Conservation (phyloP, 225 moss, liverwort and hornwort species). For the Physcomitrellopsis africana region DNA sequence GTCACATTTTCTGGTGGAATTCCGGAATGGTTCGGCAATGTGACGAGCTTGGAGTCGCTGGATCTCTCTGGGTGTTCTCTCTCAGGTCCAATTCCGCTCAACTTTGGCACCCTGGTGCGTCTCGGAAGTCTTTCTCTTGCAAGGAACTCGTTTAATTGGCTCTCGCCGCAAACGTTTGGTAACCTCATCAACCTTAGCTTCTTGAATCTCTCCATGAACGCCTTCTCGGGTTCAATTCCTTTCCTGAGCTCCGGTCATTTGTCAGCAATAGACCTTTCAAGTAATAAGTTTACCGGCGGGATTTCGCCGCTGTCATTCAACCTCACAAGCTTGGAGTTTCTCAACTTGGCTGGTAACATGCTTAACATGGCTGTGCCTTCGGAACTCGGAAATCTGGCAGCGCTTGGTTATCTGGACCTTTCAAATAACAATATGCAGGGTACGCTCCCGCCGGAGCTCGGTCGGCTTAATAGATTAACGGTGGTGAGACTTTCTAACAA, state of each 20-base stretch:
- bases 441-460: slow-evolving; percentile 60
- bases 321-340: slow-evolving; percentile 42
- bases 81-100: slow-evolving; percentile 55
- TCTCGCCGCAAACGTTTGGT: slow-evolving; percentile 49
- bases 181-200: slow-evolving; percentile 51
- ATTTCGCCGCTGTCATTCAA: slow-evolving; percentile 33
- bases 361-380: slow-evolving; percentile 44
- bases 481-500: slow-evolving; percentile 44
- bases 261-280: slow-evolving; percentile 58
- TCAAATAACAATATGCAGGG: slow-evolving; percentile 58
- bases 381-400: slow-evolving; percentile 46
- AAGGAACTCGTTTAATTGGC: slow-evolving; percentile 57
- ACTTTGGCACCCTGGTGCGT: slow-evolving; percentile 53
- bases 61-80: slow-evolving; percentile 69
- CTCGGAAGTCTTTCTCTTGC: slow-evolving; percentile 59
- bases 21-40: slow-evolving; percentile 70
- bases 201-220: slow-evolving; percentile 73
- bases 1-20: slow-evolving; percentile 43
- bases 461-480: slow-evolving; percentile 47
- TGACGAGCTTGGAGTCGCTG: slow-evolving; percentile 59
- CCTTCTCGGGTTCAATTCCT: slow-evolving; percentile 61
- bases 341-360: slow-evolving; percentile 52
- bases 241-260: slow-evolving; percentile 40
- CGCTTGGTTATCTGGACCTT: slow-evolving; percentile 58
- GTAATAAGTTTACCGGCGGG: slow-evolving; percentile 51